Evolutionary conservation across 106 monocot genomes (phyloP).

Genomic region (Chionographis japonica): DNA sequence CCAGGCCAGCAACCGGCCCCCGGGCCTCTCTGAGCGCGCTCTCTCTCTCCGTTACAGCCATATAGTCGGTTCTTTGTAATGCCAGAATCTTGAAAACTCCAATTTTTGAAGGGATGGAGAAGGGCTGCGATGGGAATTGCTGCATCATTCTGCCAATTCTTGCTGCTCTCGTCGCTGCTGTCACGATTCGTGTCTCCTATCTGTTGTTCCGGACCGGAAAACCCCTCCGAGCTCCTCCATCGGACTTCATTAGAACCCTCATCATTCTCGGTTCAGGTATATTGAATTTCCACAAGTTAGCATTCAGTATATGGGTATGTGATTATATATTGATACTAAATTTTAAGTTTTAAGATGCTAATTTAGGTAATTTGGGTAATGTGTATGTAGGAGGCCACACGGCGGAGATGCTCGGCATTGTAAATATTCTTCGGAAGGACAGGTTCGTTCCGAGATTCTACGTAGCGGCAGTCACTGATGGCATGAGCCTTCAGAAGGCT

Average conservation of each 20-base stretch:
- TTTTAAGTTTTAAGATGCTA: not conserved
- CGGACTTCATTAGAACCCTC: conserved; percentile 30
- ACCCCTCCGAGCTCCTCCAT: conserved; percentile 5
- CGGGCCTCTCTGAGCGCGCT: too few species aligned
- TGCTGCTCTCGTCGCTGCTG: not conserved
- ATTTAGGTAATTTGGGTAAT: not conserved
- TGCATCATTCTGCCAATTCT: conserved; percentile 11
- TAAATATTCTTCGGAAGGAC: conserved; percentile 63
- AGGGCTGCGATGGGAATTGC: not conserved
- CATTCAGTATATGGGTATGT: not conserved
- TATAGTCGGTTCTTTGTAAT: too few species aligned
- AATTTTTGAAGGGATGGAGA: not conserved
- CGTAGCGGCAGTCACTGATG: conserved; percentile 73
- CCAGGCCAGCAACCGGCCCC: too few species aligned
- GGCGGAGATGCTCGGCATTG: conserved; percentile 85
- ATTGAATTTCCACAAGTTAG: not conserved
- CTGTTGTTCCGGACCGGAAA: conserved; percentile 35
- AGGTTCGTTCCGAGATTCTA: conserved; percentile 65
- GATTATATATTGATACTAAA: not conserved
- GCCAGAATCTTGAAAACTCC: too few species aligned
- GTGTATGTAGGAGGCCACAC: conserved; percentile 73
- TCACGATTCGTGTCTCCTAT: conserved; percentile 27
- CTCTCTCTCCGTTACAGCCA: too few species aligned
- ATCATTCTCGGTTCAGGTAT: conserved; percentile 76
- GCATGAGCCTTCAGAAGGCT: conserved; percentile 93